These are phyloP conservation scores for Cunninghamia lanceolata DNA, from an alignment of 75 land plant genomes.

Conservation along the genomic window DNA sequence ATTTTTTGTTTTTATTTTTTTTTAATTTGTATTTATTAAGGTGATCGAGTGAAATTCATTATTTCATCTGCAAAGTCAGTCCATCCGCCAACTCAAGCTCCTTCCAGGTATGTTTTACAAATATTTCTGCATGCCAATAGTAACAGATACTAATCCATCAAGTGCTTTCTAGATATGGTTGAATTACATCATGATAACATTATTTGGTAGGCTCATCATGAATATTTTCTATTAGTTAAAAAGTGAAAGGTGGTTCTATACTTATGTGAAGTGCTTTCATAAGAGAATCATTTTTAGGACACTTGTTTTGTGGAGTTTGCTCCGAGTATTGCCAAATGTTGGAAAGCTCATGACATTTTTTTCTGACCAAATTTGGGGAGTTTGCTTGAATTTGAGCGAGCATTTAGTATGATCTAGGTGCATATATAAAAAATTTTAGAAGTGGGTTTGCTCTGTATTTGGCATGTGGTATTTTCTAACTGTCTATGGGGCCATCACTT, in stretches of 20 bases:
- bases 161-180: not conserved
- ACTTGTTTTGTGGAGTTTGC: too few species aligned
- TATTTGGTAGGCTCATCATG: not conserved
- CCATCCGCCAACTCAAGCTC: not conserved
- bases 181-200: not conserved
- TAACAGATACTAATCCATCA: not conserved
- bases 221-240: not conserved
- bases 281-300: too few species aligned
- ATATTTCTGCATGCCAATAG: not conserved
- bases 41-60: constrained; percentile 5
- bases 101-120: not conserved
- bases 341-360: not conserved
- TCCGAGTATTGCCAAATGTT: not conserved
- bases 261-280: not conserved
- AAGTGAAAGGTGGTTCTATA: not conserved
- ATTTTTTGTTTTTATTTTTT: too few species aligned
- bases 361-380: not conserved
- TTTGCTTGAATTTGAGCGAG: not conserved
- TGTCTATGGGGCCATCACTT: too few species aligned
- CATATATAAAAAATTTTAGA: not conserved
- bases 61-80: not conserved
- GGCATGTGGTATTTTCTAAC: not conserved
- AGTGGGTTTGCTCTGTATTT: not conserved
- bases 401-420: not conserved
- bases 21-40: not conserved